Conservation (phyloP, 164 flowering plant species). For the Nelumbo lutea region DNA sequence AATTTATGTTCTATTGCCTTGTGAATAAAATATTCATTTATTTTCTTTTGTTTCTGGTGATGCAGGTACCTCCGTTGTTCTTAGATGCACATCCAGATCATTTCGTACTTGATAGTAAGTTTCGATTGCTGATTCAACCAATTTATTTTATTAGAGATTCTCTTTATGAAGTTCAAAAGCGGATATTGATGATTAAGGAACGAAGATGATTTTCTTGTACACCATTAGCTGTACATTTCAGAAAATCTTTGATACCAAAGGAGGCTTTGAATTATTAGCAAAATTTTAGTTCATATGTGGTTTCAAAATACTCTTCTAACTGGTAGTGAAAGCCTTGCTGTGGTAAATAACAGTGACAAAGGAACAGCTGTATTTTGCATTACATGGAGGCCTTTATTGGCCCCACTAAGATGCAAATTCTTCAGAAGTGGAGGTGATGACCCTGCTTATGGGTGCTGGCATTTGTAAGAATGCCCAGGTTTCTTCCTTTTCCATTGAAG, state of each 20-base stretch:
- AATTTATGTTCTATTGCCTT: neutral
- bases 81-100: conserved; percentile 81
- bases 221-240: neutral
- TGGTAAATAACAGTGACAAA: no score
- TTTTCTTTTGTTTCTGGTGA: conserved; percentile 11
- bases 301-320: neutral
- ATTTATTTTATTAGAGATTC: neutral
- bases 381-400: no score
- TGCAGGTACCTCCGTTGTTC: conserved; percentile 93
- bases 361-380: no score
- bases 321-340: no score
- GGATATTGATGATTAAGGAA: neutral
- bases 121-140: neutral
- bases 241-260: neutral
- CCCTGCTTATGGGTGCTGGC: no score
- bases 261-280: neutral
- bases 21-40: neutral
- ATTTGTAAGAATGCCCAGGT: no score
- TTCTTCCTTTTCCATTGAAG: no score
- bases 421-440: no score
- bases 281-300: neutral
- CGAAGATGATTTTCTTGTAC: neutral
- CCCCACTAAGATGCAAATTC: no score
- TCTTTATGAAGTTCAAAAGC: neutral
- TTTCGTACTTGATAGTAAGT: conserved; percentile 91